These are phyloP conservation scores for Tanozyma kutaoensis DNA, from an alignment of 805 yeast species.

Conservation along the genomic window DNA sequence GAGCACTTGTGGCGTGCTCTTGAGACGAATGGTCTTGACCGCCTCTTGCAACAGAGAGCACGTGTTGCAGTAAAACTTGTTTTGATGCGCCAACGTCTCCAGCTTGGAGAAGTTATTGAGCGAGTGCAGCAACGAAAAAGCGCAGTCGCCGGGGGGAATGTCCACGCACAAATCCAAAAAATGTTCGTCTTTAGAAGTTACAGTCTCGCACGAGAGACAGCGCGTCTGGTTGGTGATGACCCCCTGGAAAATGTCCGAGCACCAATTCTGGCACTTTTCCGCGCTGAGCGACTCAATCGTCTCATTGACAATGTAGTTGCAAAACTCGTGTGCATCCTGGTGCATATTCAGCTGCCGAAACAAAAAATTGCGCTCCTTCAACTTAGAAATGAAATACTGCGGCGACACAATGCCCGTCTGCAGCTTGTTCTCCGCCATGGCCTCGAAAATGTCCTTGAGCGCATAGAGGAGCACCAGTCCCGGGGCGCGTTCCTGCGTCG, in stretches of 20 bases:
- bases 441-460: constrained; percentile 74
- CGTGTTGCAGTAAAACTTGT: constrained; percentile 85
- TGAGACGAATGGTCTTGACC: constrained; percentile 73
- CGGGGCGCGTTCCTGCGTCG: constrained; percentile 15
- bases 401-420: constrained; percentile 82
- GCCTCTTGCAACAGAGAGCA: constrained; percentile 92
- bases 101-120: constrained; percentile 71
- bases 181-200: constrained; percentile 70
- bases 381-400: constrained; percentile 50
- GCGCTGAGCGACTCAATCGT: constrained; percentile 44
- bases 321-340: constrained; percentile 96
- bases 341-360: constrained; percentile 84
- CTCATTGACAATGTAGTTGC: constrained; percentile 70
- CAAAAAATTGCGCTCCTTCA: constrained; percentile 72
- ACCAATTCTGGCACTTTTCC: constrained; percentile 26
- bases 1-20: constrained; percentile 61
- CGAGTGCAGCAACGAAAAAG: constrained; percentile 61
- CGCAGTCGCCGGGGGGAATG: constrained; percentile 45
- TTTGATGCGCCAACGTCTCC: constrained; percentile 75
- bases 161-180: constrained; percentile 84
- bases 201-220: constrained; percentile 79
- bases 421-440: constrained; percentile 59
- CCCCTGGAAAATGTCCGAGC: constrained; percentile 75
- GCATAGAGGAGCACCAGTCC: constrained; percentile 33
- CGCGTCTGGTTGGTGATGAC: constrained; percentile 74